Evolutionary conservation across 805 yeast genomes (phyloP), one percentile per base, ranked within the genome.

Genomic region (Zygosaccharomyces rouxii): DNA sequence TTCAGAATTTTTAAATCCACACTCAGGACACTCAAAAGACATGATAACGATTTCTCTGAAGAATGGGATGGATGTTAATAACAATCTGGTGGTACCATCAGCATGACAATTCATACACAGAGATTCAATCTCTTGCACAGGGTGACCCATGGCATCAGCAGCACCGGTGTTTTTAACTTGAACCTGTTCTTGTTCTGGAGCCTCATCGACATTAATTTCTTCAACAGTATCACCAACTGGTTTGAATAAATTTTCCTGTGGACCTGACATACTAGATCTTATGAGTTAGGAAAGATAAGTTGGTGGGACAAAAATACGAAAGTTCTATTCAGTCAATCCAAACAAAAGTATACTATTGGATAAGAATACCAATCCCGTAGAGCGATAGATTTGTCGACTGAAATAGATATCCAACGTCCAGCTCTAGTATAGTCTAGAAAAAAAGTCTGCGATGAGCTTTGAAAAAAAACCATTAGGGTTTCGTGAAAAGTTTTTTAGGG

Each of bases 11-110:
- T 84, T 86, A 64, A 88, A 81, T 0, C 88, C 87, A 73, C 99
- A 94, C 68, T 90, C 97, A 23, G 94, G 92, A 69, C 99, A 94
- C 56, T 83, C 87, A 68, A 94, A 94, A 1, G 97, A 89, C 95
- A 94, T 92, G 49, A 94, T 67, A 44, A 94, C 86, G 45, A 94
- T 81, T 67, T 94, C 97, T 55, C 90, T 75, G 71, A 94, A 94
- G 60, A 74, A 89, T 16, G 99, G 99, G 59, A 94, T 94, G 46
- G 81, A 76, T 11, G 99, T 94, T 60, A 94, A 73, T 38, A 94
- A 73, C 66, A 94, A 67, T 56, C 95, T 73, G 4, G 99, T 94
- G 46, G 74, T 74, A 50, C 99, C 99, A 49, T 80, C 77, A 56
- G 92, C 73, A 54, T 83, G 86, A 69, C 99, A 94, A 73, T 87